Base-by-base conservation (phyloP, 2,329 filamentous ascomycete genomes). In the Arachnopeziza araneosa region DNA sequence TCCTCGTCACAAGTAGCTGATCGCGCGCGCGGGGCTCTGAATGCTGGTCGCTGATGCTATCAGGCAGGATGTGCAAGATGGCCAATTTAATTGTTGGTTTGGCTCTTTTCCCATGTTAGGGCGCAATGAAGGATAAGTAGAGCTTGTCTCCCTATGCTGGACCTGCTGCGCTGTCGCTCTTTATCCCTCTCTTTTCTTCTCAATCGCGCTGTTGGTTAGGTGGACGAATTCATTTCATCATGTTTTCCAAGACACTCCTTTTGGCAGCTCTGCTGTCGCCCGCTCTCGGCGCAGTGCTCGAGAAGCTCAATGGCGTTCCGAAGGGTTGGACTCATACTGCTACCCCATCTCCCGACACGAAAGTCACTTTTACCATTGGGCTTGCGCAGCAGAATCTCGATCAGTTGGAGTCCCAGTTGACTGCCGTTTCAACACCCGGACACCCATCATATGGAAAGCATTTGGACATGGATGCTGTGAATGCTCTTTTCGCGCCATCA, bases 371-470 rank as follows among this genome's bases (percentile, higher is more conserved):
- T 22, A 55, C 59, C 24, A 77, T 80, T 60, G 78, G 76, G 8
- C 70, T 80, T 48, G 70, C 74, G 44, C 77, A 80, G 64, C 71
- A 72, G 24, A 79, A 79, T 59, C 67, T 80, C 26, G 73, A 80
- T 56, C 72, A 73, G 58, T 76, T 74, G 22, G 77, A 78, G 59
- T 72, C 75, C 48, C 74, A 75, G 53, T 68, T 79, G 22, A 23
- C 54, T 49, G 51, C 63, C 73, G 76, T 82, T 24, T 82, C 80
- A 4, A 77, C 81, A 56, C 82, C 83, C 7, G 75, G 74, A 10
- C 79, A 83, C 68, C 63, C 71, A 50, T 77, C 79, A 50, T 85
- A 84, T 63, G 82, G 83, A 56, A 71, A 80, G 59, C 79, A 84
- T 68, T 72, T 85, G 58, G 78, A 75, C 54, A 72, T 74, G 5